phyloP scores from a whole-genome alignment of 768 basidiomycete species.

The Panus rudis region DNA sequence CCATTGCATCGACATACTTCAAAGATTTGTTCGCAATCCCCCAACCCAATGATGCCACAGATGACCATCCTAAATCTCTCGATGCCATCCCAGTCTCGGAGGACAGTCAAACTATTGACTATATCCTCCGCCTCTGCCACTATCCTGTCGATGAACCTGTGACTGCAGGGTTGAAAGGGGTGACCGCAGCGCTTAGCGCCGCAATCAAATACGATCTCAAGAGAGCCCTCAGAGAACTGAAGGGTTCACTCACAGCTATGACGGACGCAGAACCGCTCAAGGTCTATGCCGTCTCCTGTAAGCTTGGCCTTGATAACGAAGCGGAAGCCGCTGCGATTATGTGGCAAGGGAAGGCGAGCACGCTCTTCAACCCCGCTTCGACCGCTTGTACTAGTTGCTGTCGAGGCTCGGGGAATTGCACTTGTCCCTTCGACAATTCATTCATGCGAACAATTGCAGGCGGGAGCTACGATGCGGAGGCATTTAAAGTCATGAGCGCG shows the following conservation, averaged over 20 bases:
- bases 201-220: not conserved
- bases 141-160: not conserved
- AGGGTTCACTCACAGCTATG: not conserved
- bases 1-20: constrained; percentile 37
- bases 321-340: not conserved
- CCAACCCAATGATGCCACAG: not conserved
- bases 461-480: no score
- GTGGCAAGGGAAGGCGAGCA: no score
- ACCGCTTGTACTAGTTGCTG: no score
- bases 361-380: no score
- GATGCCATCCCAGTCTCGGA: not conserved
- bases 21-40: constrained; percentile 1
- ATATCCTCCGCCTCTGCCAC: not conserved
- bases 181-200: not conserved
- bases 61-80: not conserved
- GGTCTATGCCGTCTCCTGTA: not conserved
- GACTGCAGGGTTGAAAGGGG: not conserved
- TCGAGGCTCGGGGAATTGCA: no score
- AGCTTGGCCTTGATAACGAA: not conserved
- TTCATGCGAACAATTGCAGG: no score
- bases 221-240: not conserved
- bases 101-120: not conserved
- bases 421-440: no score
- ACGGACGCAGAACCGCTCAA: not conserved
- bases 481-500: no score